Percentiles rank a stretch among this genome's conserved stretches.
These are phyloP conservation scores for Chaetomium olivaceum DNA, from an alignment of 2,329 filamentous ascomycete genomes.

Conservation along the genomic window DNA sequence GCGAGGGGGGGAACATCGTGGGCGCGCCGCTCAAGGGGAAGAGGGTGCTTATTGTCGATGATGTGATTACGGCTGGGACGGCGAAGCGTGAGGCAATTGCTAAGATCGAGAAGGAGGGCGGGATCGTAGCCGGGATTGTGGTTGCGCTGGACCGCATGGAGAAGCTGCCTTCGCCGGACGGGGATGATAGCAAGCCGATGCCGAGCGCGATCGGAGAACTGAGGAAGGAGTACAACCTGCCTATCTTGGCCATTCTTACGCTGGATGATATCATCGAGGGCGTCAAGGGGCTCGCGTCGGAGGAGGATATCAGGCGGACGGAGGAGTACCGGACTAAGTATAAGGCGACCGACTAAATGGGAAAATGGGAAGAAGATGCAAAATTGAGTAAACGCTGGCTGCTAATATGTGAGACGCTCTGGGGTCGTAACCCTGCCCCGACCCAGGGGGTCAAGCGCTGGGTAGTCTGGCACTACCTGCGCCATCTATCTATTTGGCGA, in stretches of 20 bases:
- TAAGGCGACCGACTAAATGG: slow-evolving; percentile 55
- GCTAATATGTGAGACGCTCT: neutral
- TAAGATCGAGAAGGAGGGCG: slow-evolving; percentile 84
- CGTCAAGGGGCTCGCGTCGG: slow-evolving; percentile 61
- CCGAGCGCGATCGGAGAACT: slow-evolving; percentile 85
- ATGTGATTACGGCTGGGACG: slow-evolving; percentile 94
- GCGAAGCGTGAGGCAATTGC: slow-evolving; percentile 90
- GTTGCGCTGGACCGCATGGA: slow-evolving; percentile 87
- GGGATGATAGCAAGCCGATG: slow-evolving; percentile 67
- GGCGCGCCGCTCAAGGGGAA: slow-evolving; percentile 83
- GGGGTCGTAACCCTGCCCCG: neutral
- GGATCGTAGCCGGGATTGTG: slow-evolving; percentile 80
- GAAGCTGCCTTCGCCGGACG: slow-evolving; percentile 66
- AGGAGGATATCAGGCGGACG: slow-evolving; percentile 64
- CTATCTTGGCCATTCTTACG: slow-evolving; percentile 79
- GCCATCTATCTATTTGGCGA: slow-evolving; percentile 7
- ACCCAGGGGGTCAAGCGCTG: neutral
- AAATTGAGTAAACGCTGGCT: slow-evolving; percentile 3
- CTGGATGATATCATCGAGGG: slow-evolving; percentile 79
- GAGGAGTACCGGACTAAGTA: slow-evolving; percentile 72
- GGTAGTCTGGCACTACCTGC: slow-evolving; percentile 5
- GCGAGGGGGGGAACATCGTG: slow-evolving; percentile 91
- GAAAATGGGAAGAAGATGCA: slow-evolving; percentile 10
- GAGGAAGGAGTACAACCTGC: slow-evolving; percentile 77
- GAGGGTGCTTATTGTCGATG: slow-evolving; percentile 87